phyloP scores from a whole-genome alignment of 2,329 filamentous ascomycete genomes.

The Coniochaeta prunicola region DNA sequence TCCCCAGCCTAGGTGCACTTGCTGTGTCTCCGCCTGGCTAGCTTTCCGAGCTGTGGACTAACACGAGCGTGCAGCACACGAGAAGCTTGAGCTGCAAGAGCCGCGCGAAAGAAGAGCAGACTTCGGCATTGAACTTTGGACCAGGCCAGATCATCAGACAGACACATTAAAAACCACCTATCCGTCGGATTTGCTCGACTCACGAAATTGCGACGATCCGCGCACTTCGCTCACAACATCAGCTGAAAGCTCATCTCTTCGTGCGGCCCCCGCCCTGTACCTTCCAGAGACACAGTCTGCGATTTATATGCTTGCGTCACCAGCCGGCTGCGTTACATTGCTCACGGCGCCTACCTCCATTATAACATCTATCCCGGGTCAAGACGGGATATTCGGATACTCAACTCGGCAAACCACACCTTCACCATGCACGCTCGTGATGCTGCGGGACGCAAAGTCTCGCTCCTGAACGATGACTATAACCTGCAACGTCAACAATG shows the following conservation, averaged over 20 bases:
- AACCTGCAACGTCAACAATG: conserved; percentile 2
- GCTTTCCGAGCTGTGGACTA: neutral
- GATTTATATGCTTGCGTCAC: neutral
- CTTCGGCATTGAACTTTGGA: neutral
- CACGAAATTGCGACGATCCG: neutral
- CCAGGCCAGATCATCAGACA: neutral
- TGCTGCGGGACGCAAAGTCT: conserved; percentile 50
- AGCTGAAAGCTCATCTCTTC: neutral
- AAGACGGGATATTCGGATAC: neutral
- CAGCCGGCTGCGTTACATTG: neutral
- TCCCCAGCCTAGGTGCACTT: neutral
- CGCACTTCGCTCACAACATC: neutral
- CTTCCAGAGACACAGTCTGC: neutral
- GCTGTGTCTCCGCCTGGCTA: neutral
- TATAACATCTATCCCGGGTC: neutral
- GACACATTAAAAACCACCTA: neutral
- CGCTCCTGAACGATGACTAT: conserved; percentile 50
- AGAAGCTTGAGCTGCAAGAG: neutral
- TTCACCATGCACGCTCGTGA: conserved; percentile 46
- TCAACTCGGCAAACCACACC: neutral
- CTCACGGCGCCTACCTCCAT: neutral
- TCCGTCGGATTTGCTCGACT: neutral
- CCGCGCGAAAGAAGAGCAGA: neutral
- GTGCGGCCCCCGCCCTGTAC: neutral
- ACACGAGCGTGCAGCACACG: conserved; percentile 1